Evolutionary conservation across 2,329 filamentous ascomycete genomes (phyloP), one percentile per base, ranked within the genome.

Genomic region (Dothistroma pini): DNA sequence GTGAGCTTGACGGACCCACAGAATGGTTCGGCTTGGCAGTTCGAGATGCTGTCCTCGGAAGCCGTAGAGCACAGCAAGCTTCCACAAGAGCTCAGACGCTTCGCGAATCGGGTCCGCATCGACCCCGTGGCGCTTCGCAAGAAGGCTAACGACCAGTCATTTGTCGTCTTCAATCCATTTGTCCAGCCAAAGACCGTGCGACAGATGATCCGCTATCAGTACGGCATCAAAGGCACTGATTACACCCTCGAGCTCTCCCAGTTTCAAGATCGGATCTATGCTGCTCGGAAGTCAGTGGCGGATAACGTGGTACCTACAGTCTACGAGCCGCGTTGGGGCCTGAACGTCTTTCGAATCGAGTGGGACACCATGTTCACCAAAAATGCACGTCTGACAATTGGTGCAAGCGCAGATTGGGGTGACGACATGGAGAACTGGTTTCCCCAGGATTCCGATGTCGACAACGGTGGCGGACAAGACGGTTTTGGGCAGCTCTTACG

Each of bases 351-450:
- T 51, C 66, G 70, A 35, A 62, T 61, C 9, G 62, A 65, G 11
- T 75, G 74, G 74, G 68, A 69, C n/a, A 66, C 50, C 5, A 61
- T 58, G 29, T 63, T 75, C 12, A 61, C 62, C 0, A 41, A 65
- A 54, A 75, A 75, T 54, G 68, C 70, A 48, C 59, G 65, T 11
- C 61, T 75, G 9, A 12, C 50, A 0, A 66, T 74, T 29, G 73
- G 72, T 19, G 60, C 62, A 22, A 51, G 47, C 34, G 66, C 68
- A 1, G 62, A 66, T 7, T 75, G 72, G 72, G 53, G 58, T 2
- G 64, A 69, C 35, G 69, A 68, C 47, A 63, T 69, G 11, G 60
- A 64, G 7, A 65, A 61, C 10, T 75, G 71, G 71, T 75, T 75
- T 41, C 72, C 73, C 2, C 44, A 62, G 14, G 68, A 71, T 44